Conservation (phyloP, 108 stramenopile species). For the Skeletonema tropicum region DNA sequence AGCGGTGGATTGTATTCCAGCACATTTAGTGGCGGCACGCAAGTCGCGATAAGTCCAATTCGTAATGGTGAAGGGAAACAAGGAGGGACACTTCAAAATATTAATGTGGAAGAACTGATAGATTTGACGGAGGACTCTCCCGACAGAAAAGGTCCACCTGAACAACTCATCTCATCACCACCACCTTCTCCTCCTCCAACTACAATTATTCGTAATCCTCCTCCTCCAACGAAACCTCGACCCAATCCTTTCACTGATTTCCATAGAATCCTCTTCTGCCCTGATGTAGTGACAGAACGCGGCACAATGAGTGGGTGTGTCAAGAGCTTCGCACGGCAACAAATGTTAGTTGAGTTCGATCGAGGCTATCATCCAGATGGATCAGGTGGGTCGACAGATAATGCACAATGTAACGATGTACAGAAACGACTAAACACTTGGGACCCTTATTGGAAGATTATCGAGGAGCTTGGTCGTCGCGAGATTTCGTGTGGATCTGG, state of each 20-base stretch:
- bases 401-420: constrained; percentile 20
- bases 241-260: constrained; percentile 29
- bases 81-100: no score
- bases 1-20: background rate
- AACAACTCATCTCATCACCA: no score
- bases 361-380: constrained; percentile 37
- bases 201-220: constrained; percentile 13
- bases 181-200: constrained; percentile 30
- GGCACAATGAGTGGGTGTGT: constrained; percentile 24
- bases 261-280: constrained; percentile 13
- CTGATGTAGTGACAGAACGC: constrained; percentile 9
- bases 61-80: background rate
- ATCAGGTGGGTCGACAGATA: constrained; percentile 27
- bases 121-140: constrained; percentile 18
- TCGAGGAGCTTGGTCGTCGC: constrained; percentile 36
- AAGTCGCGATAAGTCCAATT: no score
- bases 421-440: constrained; percentile 48
- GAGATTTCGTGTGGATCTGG: constrained; percentile 3
- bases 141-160: background rate
- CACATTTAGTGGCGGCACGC: background rate
- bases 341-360: constrained; percentile 15
- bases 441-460: constrained; percentile 69
- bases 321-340: background rate
- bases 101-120: constrained; percentile 9
- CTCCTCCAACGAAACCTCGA: constrained; percentile 13